Evolutionary conservation across 352 stramenopile genomes (phyloP), one percentile per base, ranked within the genome.

Genomic region (Aphanomyces stellatus): DNA sequence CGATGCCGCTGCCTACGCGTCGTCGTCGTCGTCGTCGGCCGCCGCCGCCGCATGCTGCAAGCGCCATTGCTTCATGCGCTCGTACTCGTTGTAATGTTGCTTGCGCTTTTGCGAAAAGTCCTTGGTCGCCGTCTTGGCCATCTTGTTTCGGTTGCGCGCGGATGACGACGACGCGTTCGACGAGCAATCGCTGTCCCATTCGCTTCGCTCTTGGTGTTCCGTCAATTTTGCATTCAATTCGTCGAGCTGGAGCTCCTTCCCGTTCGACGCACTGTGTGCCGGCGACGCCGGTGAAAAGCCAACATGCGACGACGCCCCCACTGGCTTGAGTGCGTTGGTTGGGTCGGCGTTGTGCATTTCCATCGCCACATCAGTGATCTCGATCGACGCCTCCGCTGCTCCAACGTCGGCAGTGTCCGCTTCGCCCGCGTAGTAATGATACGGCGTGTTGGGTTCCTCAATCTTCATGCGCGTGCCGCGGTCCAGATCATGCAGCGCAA

Each of bases 381-480:
- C 46, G 43, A 73, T 62, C 27, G 24, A 71, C 17, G 41, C 35
- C 2, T 37, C 71, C 2, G 57, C 65, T n/a, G n/a, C 25, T 1
- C 61, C 55, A 71, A 19, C 37, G 13, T n/a, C 65, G 10, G 31
- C 13, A n/a, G 62, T 13, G 28, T 78, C 73, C 27, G 74, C 70
- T 10, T 73, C 69, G 3, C 48, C 34, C 24, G 69, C 69, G 71
- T 89, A 91, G 69, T 90, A 89, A 60, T 93, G 77, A 65, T 95
- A 98, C 24, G 91, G 91, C 59, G 91, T 98, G 69, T 96, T 88
- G 53, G 91, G 90, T 76, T 98, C 91, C 59, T 97, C 85, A 69
- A 98, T 97, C 75, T 97, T 96, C 80, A 95, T 91, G 51, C 91
- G 86, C 61, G 91, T 98, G 63, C 91, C 91, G 30, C 91, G 78